These are phyloP conservation scores for Xylariaceae sp. DNA, from an alignment of 2,329 filamentous ascomycete genomes.

Conservation along the genomic window DNA sequence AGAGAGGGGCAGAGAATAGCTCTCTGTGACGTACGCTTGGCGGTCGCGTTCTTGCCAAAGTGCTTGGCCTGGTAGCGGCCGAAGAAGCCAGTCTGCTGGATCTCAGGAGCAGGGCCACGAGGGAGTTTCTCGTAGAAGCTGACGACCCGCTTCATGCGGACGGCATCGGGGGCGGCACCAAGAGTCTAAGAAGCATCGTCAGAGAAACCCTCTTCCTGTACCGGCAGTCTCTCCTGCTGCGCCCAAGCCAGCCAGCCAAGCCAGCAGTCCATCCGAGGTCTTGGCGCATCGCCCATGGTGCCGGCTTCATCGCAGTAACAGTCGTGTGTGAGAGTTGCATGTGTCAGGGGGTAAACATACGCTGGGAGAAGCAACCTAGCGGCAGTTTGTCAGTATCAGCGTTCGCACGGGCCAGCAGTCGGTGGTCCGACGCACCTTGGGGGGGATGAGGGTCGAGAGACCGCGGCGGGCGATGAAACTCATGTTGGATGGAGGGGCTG, in stretches of 20 bases:
- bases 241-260: slow-evolving; percentile 4
- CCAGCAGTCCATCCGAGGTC: not conserved
- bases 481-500: slow-evolving; percentile 58
- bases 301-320: not conserved
- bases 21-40: slow-evolving; percentile 65
- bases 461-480: slow-evolving; percentile 85
- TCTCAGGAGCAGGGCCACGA: slow-evolving; percentile 79
- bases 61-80: slow-evolving; percentile 86
- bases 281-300: not conserved
- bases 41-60: slow-evolving; percentile 91
- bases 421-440: slow-evolving; percentile 63
- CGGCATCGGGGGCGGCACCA: slow-evolving; percentile 88
- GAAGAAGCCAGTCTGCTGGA: slow-evolving; percentile 75
- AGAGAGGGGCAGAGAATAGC: not conserved
- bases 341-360: slow-evolving; percentile 55
- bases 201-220: slow-evolving; percentile 35
- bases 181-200: slow-evolving; percentile 62
- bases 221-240: not conserved
- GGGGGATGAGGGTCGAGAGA: slow-evolving; percentile 97
- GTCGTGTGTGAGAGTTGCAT: slow-evolving; percentile 4
- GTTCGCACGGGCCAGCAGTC: not conserved
- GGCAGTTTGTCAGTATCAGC: slow-evolving; percentile 36
- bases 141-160: slow-evolving; percentile 96
- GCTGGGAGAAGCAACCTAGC: slow-evolving; percentile 73
- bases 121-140: slow-evolving; percentile 99